Evolutionary conservation across 2,329 filamentous ascomycete species (phyloP).

Genomic region (Arthrobotrys iridis): DNA sequence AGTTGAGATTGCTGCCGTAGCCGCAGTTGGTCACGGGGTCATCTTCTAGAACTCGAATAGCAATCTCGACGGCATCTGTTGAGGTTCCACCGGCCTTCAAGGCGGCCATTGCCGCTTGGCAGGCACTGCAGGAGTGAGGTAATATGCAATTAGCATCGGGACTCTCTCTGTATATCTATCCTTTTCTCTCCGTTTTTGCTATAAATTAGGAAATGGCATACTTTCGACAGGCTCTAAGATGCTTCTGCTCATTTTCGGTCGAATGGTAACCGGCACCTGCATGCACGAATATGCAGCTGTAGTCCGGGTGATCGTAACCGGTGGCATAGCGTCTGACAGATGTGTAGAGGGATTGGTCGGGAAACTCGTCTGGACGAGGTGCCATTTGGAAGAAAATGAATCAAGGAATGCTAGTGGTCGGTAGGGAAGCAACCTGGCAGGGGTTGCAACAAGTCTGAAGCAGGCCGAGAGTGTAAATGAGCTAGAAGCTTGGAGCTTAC

Average conservation of each 20-base stretch:
- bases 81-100: constrained; percentile 81
- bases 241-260: constrained; percentile 80
- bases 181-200: too few species aligned
- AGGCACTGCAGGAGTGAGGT: constrained; percentile 74
- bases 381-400: constrained; percentile 26
- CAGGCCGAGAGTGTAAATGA: not conserved
- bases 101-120: constrained; percentile 77
- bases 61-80: constrained; percentile 87
- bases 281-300: constrained; percentile 85
- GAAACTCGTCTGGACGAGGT: not conserved
- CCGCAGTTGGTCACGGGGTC: constrained; percentile 96
- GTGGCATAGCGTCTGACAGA: constrained; percentile 26
- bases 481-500: constrained; percentile 5
- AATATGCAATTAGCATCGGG: constrained; percentile 32
- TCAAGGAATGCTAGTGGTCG: constrained; percentile 22
- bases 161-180: too few species aligned
- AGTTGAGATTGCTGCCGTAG: constrained; percentile 91
- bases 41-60: constrained; percentile 88
- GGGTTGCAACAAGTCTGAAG: not conserved
- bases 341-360: constrained; percentile 38
- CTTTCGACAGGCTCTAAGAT: constrained; percentile 88
- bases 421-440: not conserved
- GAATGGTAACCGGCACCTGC: constrained; percentile 96
- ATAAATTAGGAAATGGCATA: constrained; percentile 69
- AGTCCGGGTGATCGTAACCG: constrained; percentile 47